Percentiles rank a stretch among this genome's conserved stretches.
phyloP scores from a whole-genome alignment of 148 eudicot genomes.

The Bassia scoparia region DNA sequence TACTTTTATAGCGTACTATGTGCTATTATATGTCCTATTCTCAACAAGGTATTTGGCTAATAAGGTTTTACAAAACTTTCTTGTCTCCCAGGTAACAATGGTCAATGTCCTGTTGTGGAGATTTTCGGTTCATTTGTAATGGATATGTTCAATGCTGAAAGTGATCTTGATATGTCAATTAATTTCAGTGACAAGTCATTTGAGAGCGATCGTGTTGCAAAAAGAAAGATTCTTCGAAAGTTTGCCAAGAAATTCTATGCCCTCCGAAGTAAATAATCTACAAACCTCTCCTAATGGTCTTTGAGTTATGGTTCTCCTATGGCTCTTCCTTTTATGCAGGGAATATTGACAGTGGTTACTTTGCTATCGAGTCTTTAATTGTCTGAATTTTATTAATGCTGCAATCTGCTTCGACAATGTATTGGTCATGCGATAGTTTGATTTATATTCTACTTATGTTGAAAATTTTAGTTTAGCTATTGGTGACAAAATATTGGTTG shows the following conservation, averaged over 20 bases:
- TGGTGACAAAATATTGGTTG: neutral
- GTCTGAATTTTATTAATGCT: neutral
- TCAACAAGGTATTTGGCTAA: neutral
- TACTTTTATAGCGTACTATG: neutral
- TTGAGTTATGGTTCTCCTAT: neutral
- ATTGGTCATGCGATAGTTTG: neutral
- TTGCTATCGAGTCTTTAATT: neutral
- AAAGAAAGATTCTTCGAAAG: slow-evolving; percentile 56
- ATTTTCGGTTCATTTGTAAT: slow-evolving; percentile 80
- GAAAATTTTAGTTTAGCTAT: neutral
- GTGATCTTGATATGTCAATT: slow-evolving; percentile 90
- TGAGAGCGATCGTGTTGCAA: slow-evolving; percentile 42
- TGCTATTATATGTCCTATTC: neutral
- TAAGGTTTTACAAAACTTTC: slow-evolving; percentile 6
- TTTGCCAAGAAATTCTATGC: slow-evolving; percentile 53
- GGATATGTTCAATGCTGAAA: slow-evolving; percentile 70
- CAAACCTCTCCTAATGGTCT: slow-evolving; percentile 6
- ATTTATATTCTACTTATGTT: neutral
- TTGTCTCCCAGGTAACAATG: slow-evolving; percentile 50
- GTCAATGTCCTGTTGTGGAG: slow-evolving; percentile 58
- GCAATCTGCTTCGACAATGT: neutral
- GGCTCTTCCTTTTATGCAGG: neutral
- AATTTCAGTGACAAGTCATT: slow-evolving; percentile 42
- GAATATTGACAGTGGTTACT: neutral
- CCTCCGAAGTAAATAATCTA: slow-evolving; percentile 57